Evolutionary conservation across 2,329 filamentous ascomycete species (phyloP), one percentile per base, ranked within the genome.

Genomic region (Myriosclerotinia duriaeana): DNA sequence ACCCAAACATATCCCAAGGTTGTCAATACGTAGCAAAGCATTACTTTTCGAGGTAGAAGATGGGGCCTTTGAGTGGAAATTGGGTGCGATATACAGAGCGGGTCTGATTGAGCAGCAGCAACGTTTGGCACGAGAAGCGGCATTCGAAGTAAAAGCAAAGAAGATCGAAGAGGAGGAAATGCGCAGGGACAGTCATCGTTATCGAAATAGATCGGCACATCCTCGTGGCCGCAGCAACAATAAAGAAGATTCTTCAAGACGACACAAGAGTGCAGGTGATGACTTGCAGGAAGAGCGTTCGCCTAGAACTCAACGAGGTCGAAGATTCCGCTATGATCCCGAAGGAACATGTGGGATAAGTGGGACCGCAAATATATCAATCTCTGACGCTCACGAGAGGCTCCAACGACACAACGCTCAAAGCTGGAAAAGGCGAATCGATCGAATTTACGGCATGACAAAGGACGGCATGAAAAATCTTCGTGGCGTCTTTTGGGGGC

Each of bases 1-100:
- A 0, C 92, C 96, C 0, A 98, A 96, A 76, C 82, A 86, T 55
- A 88, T 99, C 0, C 95, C 95, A 1, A 94, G 91, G 74, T 82
- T 99, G 30, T 94, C 93, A 0, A 71, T 99, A 12, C 87, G 93
- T 62, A 90, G 89, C 65, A 90, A 91, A 72, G 91, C 90, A 6
- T 82, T 99, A 34, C 80, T 97, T 2, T 94, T 99, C 67, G 94
- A 98, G 75, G 83, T 99, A 46, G 95, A 99, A 78, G 95, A 99
- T 76, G 94, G 95, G 60, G 89, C 92, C 0, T 99, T 99, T 74
- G 95, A 99, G 77, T 99, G 93, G 91, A 98, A 97, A 76, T 82
- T 99, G 12, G 92, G 93, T 20, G 88, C 93, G 75, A 99, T 99
- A 62, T 99, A 98, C 77, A 88, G 94, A 42, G 87, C 92, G 55